Evolutionary conservation across 257 asterid genomes (phyloP), one percentile per base, ranked within the genome.

Genomic region (Solanum gandarillasii): DNA sequence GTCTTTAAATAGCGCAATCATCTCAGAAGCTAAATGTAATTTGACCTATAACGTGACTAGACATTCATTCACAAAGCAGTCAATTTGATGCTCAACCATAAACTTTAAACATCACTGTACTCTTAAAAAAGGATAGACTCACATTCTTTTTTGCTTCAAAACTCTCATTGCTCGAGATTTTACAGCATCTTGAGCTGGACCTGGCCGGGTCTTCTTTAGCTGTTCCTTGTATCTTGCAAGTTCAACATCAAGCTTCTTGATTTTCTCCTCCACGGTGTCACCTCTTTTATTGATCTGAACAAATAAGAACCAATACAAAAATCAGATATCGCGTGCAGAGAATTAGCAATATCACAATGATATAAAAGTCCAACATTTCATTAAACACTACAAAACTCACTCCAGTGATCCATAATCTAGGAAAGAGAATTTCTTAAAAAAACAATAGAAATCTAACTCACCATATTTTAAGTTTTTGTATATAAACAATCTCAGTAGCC

Each of bases 91-190:
- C 18, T 82, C 20, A 82, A 31, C 32, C 41, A 82, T 25, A 10
- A 67, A 21, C 43, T 52, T 29, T 29, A 48, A 29, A 82, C 29
- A 32, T 48, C 7, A 32, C 6, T 11, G 43, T 31, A 46, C 31
- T 46, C 4, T 9, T 18, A 81, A 48, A 31, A 82, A 21, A 82
- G 86, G 71, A 82, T 31, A 46, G 78, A 88, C 98, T 90, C 90
- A 97, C 99, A 95, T 95, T 88, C 92, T 93, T 90, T 94, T 97
- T 87, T 97, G 99, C 95, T 95, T 97, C 84, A 97, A 98, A 91
- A 97, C 92, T 93, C 99, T 94, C 99, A 94, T 97, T 48, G 99
- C 99, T 90, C 99, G 95, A 90, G 98, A 98, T 92, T 97, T 97
- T 60, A 97, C 94, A 16, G 98, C 99, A 89, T 97, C 99, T 87